Evolutionary conservation across 192 early-diverging fungal species (phyloP).

Genomic region (Backusella parvicylindrica): DNA sequence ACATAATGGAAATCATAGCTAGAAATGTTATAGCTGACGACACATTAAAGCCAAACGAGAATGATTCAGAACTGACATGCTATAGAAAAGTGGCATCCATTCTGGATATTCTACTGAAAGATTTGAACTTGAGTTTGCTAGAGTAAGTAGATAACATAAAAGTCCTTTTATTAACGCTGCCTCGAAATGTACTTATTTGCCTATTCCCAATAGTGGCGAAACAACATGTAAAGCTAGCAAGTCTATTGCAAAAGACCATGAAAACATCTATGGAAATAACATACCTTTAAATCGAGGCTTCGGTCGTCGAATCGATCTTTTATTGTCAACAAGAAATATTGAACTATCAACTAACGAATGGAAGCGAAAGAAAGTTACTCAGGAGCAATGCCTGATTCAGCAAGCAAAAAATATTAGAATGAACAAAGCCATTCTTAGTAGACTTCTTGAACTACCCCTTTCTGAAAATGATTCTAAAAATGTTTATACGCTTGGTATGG

Average conservation of each 20-base stretch:
- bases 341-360: constrained; percentile 12
- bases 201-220: constrained; percentile 11
- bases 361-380: constrained; percentile 9
- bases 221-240: constrained; percentile 13
- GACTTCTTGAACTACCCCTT: constrained; percentile 9
- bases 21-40: constrained; percentile 14
- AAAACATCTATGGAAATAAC: constrained; percentile 11
- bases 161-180: constrained; percentile 9
- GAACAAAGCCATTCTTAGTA: constrained; percentile 21
- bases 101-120: constrained; percentile 15
- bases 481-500: constrained; percentile 12
- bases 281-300: constrained; percentile 12
- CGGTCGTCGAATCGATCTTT: constrained; percentile 13
- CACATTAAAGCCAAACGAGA: constrained; percentile 12
- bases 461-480: constrained; percentile 12
- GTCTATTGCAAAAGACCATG: constrained; percentile 16
- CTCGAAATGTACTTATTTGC: constrained; percentile 17
- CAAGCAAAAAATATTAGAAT: constrained; percentile 16
- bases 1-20: constrained; percentile 8
- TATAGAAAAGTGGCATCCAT: constrained; percentile 13
- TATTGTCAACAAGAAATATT: constrained; percentile 15
- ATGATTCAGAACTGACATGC: constrained; percentile 14
- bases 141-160: constrained; percentile 14
- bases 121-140: constrained; percentile 6
- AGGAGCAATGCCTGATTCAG: constrained; percentile 10